These are phyloP conservation scores for Ilyonectria mors-panacis DNA, from an alignment of 2,329 filamentous ascomycete species.

Conservation along the genomic window DNA sequence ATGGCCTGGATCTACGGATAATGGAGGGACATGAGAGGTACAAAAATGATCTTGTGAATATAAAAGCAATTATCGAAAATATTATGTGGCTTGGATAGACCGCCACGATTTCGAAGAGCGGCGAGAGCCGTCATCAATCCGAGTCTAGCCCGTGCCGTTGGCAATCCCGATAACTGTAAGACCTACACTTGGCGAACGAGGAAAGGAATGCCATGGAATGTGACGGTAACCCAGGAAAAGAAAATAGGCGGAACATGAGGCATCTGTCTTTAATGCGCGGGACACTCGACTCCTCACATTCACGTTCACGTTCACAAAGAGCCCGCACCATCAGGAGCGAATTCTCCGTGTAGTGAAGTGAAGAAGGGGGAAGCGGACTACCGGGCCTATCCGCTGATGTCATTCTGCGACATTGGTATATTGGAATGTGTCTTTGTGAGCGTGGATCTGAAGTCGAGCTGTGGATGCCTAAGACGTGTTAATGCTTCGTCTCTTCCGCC, in stretches of 20 bases:
- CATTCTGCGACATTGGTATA: not conserved
- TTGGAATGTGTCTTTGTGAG: not conserved
- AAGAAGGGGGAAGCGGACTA: not conserved
- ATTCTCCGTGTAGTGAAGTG: not conserved
- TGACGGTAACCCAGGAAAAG: not conserved
- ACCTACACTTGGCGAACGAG: not conserved
- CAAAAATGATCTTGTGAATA: not conserved
- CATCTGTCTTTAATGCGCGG: not conserved
- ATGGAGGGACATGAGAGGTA: not conserved
- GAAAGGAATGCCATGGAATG: not conserved
- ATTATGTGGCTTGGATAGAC: not conserved
- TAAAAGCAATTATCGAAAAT: not conserved
- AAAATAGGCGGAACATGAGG: not conserved
- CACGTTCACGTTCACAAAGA: not conserved
- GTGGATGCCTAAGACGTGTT: not conserved
- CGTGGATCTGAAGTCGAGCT: not conserved
- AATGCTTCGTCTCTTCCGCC: not conserved
- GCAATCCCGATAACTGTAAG: not conserved
- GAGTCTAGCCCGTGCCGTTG: not conserved
- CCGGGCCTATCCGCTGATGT: too few relatives aligned
- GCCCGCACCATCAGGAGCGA: not conserved
- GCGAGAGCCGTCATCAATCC: not conserved
- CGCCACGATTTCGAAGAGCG: not conserved
- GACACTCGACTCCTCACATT: not conserved
- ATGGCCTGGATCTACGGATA: not conserved